Evolutionary conservation across 176 grass and related monocot species (phyloP).

Genomic region (Aegilops sharonensis): DNA sequence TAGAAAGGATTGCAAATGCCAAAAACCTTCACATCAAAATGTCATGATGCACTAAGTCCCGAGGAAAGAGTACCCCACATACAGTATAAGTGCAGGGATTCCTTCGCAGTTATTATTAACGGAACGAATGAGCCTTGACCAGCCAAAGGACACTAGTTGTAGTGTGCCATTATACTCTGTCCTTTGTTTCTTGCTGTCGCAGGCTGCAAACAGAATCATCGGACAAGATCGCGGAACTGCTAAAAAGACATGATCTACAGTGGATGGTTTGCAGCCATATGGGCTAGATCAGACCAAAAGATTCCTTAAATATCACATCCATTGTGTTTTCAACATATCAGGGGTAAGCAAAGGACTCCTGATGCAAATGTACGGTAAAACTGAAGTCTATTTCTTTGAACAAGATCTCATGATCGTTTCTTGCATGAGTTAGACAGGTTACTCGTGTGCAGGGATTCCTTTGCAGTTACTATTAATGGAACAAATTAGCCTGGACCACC

Average conservation of each 20-base stretch:
- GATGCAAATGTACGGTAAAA: not conserved
- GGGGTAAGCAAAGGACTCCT: not conserved
- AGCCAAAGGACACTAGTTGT: not conserved
- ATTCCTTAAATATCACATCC: constrained; percentile 33
- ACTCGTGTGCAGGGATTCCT: not conserved
- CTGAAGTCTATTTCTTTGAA: not conserved
- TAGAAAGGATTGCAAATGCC: not conserved
- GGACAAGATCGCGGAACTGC: constrained; percentile 8
- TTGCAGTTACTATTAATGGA: not conserved
- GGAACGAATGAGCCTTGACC: not conserved
- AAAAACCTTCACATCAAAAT: not conserved
- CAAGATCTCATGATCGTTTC: not conserved
- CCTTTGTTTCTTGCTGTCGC: constrained; percentile 8
- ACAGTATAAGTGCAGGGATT: not conserved
- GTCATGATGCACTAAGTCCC: constrained; percentile 2
- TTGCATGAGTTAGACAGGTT: not conserved
- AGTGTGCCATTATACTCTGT: constrained; percentile 4
- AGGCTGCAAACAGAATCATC: constrained; percentile 14
- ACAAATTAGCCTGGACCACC: not conserved
- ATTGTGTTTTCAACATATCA: constrained; percentile 3
- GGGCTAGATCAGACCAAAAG: constrained; percentile 9
- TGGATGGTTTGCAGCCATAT: not conserved
- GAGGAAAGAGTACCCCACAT: constrained; percentile 3
- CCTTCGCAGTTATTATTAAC: not conserved
- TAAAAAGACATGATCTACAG: constrained; percentile 13